Conservation (phyloP, 805 yeast species). For the Wickerhamiella kurtzmanii region DNA sequence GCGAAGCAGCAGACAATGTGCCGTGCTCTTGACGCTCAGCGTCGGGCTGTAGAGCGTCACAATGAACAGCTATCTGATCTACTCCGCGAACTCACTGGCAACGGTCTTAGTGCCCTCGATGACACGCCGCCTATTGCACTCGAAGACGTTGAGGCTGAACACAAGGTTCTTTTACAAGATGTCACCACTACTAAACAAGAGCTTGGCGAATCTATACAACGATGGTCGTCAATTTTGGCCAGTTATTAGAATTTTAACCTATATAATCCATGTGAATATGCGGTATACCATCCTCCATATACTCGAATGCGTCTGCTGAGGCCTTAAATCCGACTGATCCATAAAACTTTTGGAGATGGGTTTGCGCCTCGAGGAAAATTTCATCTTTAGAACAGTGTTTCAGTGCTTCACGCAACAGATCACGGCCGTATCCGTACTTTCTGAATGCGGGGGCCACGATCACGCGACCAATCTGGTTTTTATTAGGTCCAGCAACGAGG, state of each 20-base stretch:
- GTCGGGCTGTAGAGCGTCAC: slow-evolving; percentile 14
- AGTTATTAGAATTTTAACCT: not conserved
- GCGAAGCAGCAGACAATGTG: slow-evolving; percentile 19
- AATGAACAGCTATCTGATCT: slow-evolving; percentile 17
- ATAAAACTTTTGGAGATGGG: slow-evolving; percentile 11
- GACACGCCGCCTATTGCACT: slow-evolving; percentile 1
- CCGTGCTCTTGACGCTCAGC: slow-evolving; percentile 17
- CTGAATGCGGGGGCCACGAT: slow-evolving; percentile 10
- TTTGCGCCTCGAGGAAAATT: slow-evolving; percentile 13
- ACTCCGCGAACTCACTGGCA: slow-evolving; percentile 18
- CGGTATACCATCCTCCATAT: slow-evolving; percentile 14
- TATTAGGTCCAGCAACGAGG: not conserved
- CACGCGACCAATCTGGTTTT: slow-evolving; percentile 15
- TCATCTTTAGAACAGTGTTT: slow-evolving; percentile 6
- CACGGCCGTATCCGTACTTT: slow-evolving; percentile 13
- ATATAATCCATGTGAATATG: slow-evolving; percentile 14
- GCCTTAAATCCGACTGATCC: slow-evolving; percentile 13
- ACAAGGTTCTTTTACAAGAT: slow-evolving; percentile 6
- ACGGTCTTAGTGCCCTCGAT: slow-evolving; percentile 15
- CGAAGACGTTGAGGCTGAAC: slow-evolving; percentile 8
- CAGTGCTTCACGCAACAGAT: slow-evolving; percentile 7
- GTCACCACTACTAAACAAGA: not conserved
- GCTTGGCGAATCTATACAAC: not conserved
- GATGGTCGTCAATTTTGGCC: not conserved
- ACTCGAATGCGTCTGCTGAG: slow-evolving; percentile 5